Percentiles rank a stretch among this genome's conserved stretches.
These are phyloP conservation scores for Cupressus sempervirens DNA, from an alignment of 75 land plant species.

Conservation along the genomic window DNA sequence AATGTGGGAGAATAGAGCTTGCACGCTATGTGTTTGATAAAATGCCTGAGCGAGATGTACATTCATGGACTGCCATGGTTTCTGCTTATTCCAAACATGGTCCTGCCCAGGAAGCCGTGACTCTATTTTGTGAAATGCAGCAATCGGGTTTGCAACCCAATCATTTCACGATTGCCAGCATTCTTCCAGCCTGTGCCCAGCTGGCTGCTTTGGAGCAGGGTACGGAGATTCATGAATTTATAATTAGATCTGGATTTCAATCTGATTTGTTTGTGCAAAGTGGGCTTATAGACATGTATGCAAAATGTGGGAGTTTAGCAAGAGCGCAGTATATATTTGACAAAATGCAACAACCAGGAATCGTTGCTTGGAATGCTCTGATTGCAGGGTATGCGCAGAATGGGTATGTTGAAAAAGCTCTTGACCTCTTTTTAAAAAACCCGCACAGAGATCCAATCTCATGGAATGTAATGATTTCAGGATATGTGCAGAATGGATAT, in stretches of 20 bases:
- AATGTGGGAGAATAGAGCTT: conserved; percentile 26
- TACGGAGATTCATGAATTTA: conserved; percentile 36
- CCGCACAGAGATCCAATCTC: not conserved
- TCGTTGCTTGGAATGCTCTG: conserved; percentile 53
- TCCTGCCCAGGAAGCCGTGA: conserved; percentile 25
- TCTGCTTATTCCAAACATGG: conserved; percentile 43
- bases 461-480: conserved; percentile 1
- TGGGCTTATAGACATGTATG: conserved; percentile 58
- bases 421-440: not conserved
- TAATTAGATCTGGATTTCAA: conserved; percentile 24
- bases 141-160: conserved; percentile 29
- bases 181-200: conserved; percentile 49
- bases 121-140: conserved; percentile 35
- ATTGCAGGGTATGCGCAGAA: conserved; percentile 38
- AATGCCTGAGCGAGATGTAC: conserved; percentile 30
- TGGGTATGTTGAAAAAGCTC: conserved; percentile 1
- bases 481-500: conserved; percentile 8
- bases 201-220: conserved; percentile 37
- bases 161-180: conserved; percentile 37
- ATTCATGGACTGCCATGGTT: conserved; percentile 54
- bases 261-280: conserved; percentile 44
- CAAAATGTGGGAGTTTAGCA: conserved; percentile 52
- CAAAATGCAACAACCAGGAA: conserved; percentile 23
- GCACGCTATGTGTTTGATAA: conserved; percentile 28
- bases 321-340: conserved; percentile 27